A percentile compares a stretch with the other conserved stretches of the same genome.
Evolutionary conservation across 345 rosid species (phyloP).

Genomic region (Moricandia arvensis): DNA sequence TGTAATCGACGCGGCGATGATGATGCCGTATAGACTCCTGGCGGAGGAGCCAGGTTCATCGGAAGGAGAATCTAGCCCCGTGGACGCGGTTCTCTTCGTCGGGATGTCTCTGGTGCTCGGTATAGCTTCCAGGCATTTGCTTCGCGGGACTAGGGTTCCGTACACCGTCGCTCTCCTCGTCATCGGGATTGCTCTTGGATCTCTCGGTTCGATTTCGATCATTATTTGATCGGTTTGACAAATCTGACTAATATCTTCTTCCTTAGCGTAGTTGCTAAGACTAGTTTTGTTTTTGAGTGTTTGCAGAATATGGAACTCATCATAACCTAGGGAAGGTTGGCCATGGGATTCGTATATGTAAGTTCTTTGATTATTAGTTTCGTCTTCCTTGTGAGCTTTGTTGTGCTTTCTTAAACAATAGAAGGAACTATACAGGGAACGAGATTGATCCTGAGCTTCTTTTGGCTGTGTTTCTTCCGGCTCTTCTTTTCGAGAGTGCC

Average conservation of each 20-base stretch:
- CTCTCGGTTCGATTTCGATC: constrained; percentile 56
- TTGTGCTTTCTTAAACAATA: too few species aligned
- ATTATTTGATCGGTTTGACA: too few species aligned
- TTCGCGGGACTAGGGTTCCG: constrained; percentile 91
- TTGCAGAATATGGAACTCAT: constrained; percentile 78
- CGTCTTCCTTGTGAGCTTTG: too few species aligned
- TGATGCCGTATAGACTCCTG: constrained; percentile 27
- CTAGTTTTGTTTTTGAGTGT: not conserved
- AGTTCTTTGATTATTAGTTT: constrained; percentile 31
- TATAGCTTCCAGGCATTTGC: constrained; percentile 66
- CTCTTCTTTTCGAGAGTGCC: constrained; percentile 94
- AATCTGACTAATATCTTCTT: too few species aligned
- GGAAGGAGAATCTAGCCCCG: constrained; percentile 41
- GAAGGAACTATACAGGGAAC: constrained; percentile 54
- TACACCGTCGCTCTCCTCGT: constrained; percentile 92
- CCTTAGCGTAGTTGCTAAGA: too few species aligned
- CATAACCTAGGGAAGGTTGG: constrained; percentile 79
- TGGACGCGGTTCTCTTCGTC: constrained; percentile 78
- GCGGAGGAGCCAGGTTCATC: constrained; percentile 1
- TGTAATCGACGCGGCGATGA: constrained; percentile 14
- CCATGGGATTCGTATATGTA: constrained; percentile 87
- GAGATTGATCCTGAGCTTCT: constrained; percentile 77
- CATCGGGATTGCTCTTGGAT: constrained; percentile 81
- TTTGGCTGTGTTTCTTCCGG: constrained; percentile 93
- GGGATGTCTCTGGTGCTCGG: constrained; percentile 76